These are phyloP conservation scores for Cerioporus squamosus DNA, from an alignment of 1,284 basidiomycete genomes.

Conservation along the genomic window DNA sequence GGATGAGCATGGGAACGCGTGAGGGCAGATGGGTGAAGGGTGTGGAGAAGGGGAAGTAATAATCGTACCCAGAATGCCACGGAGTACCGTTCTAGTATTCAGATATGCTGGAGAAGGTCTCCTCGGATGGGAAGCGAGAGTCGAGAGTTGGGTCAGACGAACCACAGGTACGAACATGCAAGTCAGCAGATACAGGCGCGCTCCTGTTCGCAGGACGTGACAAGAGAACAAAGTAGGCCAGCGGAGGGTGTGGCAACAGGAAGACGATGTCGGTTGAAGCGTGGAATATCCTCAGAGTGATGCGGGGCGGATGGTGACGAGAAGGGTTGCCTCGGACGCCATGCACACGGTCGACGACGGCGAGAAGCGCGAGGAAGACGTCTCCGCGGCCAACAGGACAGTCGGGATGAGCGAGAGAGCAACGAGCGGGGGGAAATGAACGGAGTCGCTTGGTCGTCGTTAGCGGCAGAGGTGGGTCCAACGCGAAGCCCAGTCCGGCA, in stretches of 20 bases:
- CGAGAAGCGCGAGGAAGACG: not conserved
- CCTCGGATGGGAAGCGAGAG: constrained; percentile 22
- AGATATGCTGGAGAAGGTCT: constrained; percentile 19
- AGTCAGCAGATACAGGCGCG: constrained; percentile 23
- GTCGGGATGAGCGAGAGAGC: constrained; percentile 4
- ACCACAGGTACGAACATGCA: constrained; percentile 26
- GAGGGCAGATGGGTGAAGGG: constrained; percentile 10
- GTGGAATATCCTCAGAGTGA: constrained; percentile 14
- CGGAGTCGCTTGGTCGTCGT: constrained; percentile 28
- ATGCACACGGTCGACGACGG: constrained; percentile 12
- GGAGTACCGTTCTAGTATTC: constrained; percentile 21
- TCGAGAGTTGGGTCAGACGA: constrained; percentile 20
- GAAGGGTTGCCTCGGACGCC: constrained; percentile 9
- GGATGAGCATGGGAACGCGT: constrained; percentile 27
- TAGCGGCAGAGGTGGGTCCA: constrained; percentile 21
- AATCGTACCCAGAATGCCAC: constrained; percentile 27
- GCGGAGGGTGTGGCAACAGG: constrained; percentile 10
- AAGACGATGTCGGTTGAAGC: constrained; percentile 12
- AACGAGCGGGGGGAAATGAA: constrained; percentile 23
- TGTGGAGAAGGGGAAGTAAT: constrained; percentile 12
- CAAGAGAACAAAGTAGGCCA: constrained; percentile 10
- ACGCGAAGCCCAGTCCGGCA: constrained; percentile 24
- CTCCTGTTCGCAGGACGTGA: constrained; percentile 15
- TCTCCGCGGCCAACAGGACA: constrained; percentile 4
- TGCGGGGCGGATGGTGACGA: constrained; percentile 7